Evolutionary conservation across 2,329 filamentous ascomycete species (phyloP).

Genomic region (Colletotrichum sp.): DNA sequence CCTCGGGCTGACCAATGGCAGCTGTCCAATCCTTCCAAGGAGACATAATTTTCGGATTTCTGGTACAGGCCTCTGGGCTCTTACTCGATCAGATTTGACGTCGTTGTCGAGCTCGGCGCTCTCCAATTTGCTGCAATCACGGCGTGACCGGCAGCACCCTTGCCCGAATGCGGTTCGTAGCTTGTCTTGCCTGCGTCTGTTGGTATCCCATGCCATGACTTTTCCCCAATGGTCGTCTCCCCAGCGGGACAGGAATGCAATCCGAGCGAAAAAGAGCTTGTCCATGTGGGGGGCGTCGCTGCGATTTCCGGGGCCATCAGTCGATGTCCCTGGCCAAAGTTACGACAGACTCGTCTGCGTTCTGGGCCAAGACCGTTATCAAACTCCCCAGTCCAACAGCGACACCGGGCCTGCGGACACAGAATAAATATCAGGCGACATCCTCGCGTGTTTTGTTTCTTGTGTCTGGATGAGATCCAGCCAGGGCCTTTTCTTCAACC

Average conservation of each 20-base stretch:
- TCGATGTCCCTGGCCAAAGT: neutral
- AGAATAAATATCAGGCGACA: conserved; percentile 15
- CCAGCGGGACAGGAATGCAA: neutral
- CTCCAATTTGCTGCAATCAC: conserved; percentile 11
- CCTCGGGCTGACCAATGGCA: neutral
- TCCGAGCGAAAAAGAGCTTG: neutral
- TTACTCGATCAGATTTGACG: conserved; percentile 22
- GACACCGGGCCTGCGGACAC: neutral
- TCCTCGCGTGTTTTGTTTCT: neutral
- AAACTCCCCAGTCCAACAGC: conserved; percentile 1
- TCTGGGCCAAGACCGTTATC: neutral
- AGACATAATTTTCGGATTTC: neutral
- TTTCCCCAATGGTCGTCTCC: neutral
- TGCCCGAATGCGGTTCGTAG: conserved; percentile 1
- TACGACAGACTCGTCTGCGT: neutral
- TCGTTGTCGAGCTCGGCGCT: neutral
- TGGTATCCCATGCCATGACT: neutral
- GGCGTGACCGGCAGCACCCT: conserved; percentile 17
- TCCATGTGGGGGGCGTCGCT: conserved; percentile 9
- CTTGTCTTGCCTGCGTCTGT: conserved; percentile 1
- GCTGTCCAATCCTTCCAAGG: neutral
- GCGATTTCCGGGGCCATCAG: conserved; percentile 11
- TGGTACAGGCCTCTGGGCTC: neutral
- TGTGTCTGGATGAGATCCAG: neutral
- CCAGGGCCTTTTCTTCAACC: neutral